Evolutionary conservation across 78 protist species (phyloP).

Genomic region (Dictyostelium citrinum): DNA sequence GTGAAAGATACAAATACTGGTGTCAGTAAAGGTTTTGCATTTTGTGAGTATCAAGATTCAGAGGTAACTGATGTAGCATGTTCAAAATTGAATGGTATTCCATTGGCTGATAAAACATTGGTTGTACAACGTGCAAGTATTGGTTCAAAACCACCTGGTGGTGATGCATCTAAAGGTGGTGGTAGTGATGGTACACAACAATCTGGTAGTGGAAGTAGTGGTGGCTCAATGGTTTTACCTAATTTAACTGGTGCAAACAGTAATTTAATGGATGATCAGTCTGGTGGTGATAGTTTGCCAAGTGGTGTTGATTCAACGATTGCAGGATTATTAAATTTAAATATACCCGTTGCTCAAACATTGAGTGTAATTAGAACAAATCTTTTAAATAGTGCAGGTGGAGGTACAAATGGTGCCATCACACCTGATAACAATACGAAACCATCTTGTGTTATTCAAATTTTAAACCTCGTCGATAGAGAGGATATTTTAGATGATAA

Average conservation of each 20-base stretch:
- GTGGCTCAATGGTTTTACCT: background rate
- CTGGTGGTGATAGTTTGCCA: background rate
- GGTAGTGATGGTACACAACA: background rate
- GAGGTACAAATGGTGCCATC: background rate
- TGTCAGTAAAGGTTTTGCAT: conserved; percentile 72
- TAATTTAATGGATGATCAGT: background rate
- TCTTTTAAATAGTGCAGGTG: background rate
- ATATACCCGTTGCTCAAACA: conserved; percentile 29
- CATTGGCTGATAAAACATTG: conserved; percentile 42
- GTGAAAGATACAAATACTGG: conserved; percentile 72
- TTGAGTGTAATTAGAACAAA: conserved; percentile 11
- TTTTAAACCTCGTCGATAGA: conserved; percentile 57
- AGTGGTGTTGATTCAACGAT: background rate
- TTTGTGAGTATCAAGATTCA: conserved; percentile 74
- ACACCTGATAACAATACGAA: conserved; percentile 3
- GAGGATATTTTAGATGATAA: conserved; percentile 75
- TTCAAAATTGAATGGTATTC: conserved; percentile 31
- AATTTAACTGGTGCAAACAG: background rate
- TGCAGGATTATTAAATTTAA: conserved; percentile 14
- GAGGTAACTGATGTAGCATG: conserved; percentile 48
- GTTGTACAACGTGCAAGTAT: conserved; percentile 70
- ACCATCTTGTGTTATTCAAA: conserved; percentile 67
- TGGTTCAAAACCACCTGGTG: conserved; percentile 33
- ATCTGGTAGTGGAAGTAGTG: background rate
- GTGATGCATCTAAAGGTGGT: background rate